A percentile compares a stretch with the other conserved stretches of the same genome.
These are phyloP conservation scores for Auricularia sp. DNA, from an alignment of 768 basidiomycete genomes.

Conservation along the genomic window DNA sequence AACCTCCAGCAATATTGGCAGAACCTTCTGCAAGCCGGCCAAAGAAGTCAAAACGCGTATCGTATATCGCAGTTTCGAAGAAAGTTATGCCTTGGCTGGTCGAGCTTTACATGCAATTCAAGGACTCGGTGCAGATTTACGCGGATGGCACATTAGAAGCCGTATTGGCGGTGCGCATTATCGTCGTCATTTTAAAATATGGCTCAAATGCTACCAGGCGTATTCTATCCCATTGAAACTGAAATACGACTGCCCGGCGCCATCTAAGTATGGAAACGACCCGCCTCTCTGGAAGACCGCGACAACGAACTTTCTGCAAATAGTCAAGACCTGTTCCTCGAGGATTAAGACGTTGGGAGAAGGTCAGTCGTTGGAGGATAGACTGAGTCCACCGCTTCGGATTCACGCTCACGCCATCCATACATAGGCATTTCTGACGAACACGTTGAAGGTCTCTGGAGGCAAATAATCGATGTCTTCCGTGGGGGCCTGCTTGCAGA, in stretches of 20 bases:
- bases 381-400: not conserved
- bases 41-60: conserved; percentile 51
- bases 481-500: conserved; percentile 74
- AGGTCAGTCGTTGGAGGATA: conserved; percentile 25
- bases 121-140: conserved; percentile 51
- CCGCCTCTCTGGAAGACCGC: conserved; percentile 91
- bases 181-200: not conserved
- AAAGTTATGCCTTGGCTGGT: conserved; percentile 76
- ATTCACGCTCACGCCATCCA: not conserved
- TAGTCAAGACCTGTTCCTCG: conserved; percentile 56
- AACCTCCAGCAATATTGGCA: conserved; percentile 12
- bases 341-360: conserved; percentile 41
- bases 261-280: conserved; percentile 83
- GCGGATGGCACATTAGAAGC: conserved; percentile 75
- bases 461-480: conserved; percentile 72
- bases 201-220: conserved; percentile 35
- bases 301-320: conserved; percentile 62
- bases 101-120: conserved; percentile 63
- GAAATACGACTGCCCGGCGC: conserved; percentile 87
- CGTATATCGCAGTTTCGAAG: conserved; percentile 86
- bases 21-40: conserved; percentile 13
- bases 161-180: conserved; percentile 54
- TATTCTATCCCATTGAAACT: conserved; percentile 87
- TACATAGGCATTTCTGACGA: conserved; percentile 45
- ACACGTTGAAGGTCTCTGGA: conserved; percentile 75